Conservation (phyloP, 2,329 filamentous ascomycete genomes). For the Fusarium sp. region DNA sequence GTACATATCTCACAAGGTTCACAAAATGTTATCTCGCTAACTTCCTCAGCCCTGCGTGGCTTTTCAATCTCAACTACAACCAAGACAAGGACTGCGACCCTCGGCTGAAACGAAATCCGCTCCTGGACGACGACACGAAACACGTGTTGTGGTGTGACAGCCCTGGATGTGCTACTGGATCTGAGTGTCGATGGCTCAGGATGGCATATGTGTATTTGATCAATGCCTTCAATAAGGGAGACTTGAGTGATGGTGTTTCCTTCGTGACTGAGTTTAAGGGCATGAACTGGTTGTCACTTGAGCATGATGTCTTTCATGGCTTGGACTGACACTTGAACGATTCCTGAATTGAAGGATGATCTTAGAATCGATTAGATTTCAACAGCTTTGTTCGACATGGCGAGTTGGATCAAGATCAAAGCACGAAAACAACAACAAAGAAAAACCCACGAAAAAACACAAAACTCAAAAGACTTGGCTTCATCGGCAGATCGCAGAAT, state of each 20-base stretch:
- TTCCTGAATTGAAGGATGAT: too few relatives aligned
- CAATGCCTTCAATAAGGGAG: not conserved
- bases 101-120: not conserved
- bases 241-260: not conserved
- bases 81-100: not conserved
- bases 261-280: not conserved
- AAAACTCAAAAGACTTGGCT: too few relatives aligned
- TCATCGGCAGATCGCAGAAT: too few relatives aligned
- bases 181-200: not conserved
- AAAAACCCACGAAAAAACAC: too few relatives aligned
- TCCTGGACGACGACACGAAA: not conserved
- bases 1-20: not conserved
- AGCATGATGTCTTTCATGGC: not conserved
- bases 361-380: too few relatives aligned
- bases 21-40: fast-evolving
- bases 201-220: conserved; percentile 2
- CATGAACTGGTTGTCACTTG: not conserved
- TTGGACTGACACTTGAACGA: too few relatives aligned
- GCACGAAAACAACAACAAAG: too few relatives aligned
- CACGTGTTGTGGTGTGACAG: conserved; percentile 3
- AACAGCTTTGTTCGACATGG: too few relatives aligned
- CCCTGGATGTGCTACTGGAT: not conserved
- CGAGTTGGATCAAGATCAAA: too few relatives aligned
- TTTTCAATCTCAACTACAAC: not conserved
- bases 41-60: not conserved